These are phyloP conservation scores for Annulohypoxylon bovei DNA, from an alignment of 495 filamentous ascomycete species.

Conservation along the genomic window DNA sequence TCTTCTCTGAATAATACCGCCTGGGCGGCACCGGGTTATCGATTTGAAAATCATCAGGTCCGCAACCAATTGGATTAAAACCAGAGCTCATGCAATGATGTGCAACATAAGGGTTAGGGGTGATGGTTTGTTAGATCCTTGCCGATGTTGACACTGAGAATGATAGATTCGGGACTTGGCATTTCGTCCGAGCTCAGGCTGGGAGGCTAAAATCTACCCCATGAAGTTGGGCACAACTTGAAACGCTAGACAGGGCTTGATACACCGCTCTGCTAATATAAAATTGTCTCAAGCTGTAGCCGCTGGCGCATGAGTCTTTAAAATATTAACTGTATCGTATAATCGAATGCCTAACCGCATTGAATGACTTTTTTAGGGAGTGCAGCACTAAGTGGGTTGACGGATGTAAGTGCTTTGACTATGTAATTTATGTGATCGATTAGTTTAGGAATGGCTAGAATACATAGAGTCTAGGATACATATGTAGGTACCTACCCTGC, in stretches of 20 bases:
- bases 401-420: not conserved
- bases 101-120: not conserved
- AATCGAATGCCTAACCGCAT: not conserved
- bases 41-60: not conserved
- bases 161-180: not conserved
- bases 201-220: slow-evolving; percentile 15
- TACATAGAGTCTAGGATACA: not conserved
- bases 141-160: slow-evolving; percentile 11
- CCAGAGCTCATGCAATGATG: not conserved
- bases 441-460: not conserved
- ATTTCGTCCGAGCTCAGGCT: slow-evolving; percentile 8
- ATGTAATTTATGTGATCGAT: not conserved
- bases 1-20: not conserved
- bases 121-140: slow-evolving; percentile 8
- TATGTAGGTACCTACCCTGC: not conserved
- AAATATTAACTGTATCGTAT: not conserved
- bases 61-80: not conserved
- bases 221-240: slow-evolving; percentile 29
- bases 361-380: not conserved
- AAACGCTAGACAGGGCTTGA: slow-evolving; percentile 31
- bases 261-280: slow-evolving; percentile 32
- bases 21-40: not conserved
- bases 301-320: not conserved
- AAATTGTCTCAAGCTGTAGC: slow-evolving; percentile 33
- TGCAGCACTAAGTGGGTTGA: slow-evolving; percentile 1